Percentiles rank a stretch among this genome's conserved stretches.
These are phyloP conservation scores for Corynascus novoguineensis DNA, from an alignment of 495 filamentous ascomycete genomes.

Conservation along the genomic window DNA sequence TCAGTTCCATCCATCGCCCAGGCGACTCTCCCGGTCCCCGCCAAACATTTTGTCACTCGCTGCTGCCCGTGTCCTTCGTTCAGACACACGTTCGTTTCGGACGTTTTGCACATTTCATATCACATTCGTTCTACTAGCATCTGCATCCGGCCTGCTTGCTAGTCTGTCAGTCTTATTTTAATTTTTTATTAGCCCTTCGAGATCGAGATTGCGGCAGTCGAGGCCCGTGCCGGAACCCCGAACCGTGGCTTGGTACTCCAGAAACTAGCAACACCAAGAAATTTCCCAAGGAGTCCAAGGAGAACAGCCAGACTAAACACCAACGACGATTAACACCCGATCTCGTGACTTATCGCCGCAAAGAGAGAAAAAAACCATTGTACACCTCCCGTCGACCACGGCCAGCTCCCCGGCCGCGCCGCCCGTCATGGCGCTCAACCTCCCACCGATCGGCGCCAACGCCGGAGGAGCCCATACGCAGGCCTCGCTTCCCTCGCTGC, in stretches of 20 bases:
- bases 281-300: no score
- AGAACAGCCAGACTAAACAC: not conserved
- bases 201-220: not conserved
- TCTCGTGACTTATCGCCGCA: not conserved
- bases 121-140: constrained; percentile 26
- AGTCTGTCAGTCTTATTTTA: constrained; percentile 3
- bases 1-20: constrained; percentile 3
- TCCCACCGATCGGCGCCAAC: constrained; percentile 38
- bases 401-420: constrained; percentile 22
- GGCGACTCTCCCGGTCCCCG: constrained; percentile 4
- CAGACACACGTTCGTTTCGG: constrained; percentile 34
- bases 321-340: not conserved
- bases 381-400: constrained; percentile 6
- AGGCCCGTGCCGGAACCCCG: not conserved
- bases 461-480: constrained; percentile 71
- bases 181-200: constrained; percentile 9
- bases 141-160: no score
- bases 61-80: constrained; percentile 12
- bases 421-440: constrained; percentile 41
- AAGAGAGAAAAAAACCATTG: not conserved
- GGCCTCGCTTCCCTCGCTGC: constrained; percentile 79
- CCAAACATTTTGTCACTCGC: constrained; percentile 12
- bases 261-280: no score
- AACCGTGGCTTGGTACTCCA: not conserved
- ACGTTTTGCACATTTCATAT: constrained; percentile 22